phyloP scores from a whole-genome alignment of 1,139 yeast genomes.

The Debaryomyces nepalensis region DNA sequence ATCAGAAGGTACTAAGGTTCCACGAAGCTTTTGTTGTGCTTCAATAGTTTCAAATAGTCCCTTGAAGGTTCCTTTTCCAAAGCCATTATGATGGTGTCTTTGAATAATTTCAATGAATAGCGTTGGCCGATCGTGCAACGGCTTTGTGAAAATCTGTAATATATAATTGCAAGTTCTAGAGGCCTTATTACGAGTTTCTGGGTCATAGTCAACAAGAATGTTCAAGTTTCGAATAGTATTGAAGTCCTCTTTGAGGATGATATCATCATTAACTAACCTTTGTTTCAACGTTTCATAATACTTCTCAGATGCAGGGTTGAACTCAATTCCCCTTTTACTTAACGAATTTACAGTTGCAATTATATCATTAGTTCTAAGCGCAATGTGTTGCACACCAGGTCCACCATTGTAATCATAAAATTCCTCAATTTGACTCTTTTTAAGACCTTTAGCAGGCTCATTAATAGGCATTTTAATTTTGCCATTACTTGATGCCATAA shows the following conservation, averaged over 20 bases:
- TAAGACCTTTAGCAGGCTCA: conserved; percentile 74
- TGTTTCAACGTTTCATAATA: conserved; percentile 58
- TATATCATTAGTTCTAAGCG: conserved; percentile 65
- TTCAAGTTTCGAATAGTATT: conserved; percentile 48
- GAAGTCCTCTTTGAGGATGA: conserved; percentile 51
- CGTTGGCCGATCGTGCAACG: conserved; percentile 78
- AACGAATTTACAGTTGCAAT: conserved; percentile 58
- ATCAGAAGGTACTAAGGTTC: conserved; percentile 39
- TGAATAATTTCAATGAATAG: conserved; percentile 81
- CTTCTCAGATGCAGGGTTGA: conserved; percentile 57
- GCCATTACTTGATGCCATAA: conserved; percentile 74
- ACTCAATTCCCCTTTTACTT: conserved; percentile 66
- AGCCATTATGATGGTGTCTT: conserved; percentile 78
- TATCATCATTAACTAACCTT: conserved; percentile 43
- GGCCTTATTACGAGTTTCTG: conserved; percentile 35
- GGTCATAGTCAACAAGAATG: conserved; percentile 76
- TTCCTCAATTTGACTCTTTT: conserved; percentile 80
- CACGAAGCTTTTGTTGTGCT: conserved; percentile 57
- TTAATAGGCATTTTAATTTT: conserved; percentile 78
- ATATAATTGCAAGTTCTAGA: conserved; percentile 59
- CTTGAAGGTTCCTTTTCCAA: conserved; percentile 86
- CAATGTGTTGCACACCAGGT: conserved; percentile 84
- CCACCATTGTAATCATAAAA: conserved; percentile 76
- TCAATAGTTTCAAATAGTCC: conserved; percentile 82
- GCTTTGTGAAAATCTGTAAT: conserved; percentile 78